Conservation (phyloP, 352 stramenopile genomes). For the Pythium grandisporangium region DNA sequence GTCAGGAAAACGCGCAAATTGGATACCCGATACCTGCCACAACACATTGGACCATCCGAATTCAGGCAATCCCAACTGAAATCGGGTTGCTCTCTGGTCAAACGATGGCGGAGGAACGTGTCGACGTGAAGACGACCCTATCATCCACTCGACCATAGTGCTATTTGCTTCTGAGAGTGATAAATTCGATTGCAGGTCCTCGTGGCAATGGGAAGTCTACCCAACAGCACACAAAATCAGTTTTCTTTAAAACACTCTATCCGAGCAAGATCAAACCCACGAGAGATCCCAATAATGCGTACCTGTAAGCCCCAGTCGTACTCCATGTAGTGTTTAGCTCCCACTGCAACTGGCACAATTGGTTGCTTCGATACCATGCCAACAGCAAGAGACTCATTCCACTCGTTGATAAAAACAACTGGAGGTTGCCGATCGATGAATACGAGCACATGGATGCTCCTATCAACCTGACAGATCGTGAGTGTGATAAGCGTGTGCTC, state of each 20-base stretch:
- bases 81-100: slow-evolving; percentile 18
- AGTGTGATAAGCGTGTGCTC: slow-evolving; percentile 65
- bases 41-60: slow-evolving; percentile 73
- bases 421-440: slow-evolving; percentile 61
- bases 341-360: slow-evolving; percentile 43
- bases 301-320: slow-evolving; percentile 65
- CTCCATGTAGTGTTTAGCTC: slow-evolving; percentile 45
- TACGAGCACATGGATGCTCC: slow-evolving; percentile 49
- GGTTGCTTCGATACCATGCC: slow-evolving; percentile 23
- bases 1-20: slow-evolving; percentile 58
- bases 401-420: slow-evolving; percentile 60
- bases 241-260: too few relatives aligned
- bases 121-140: slow-evolving; percentile 15
- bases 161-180: too few relatives aligned
- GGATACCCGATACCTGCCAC: slow-evolving; percentile 76
- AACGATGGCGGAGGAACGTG: not conserved
- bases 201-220: too few relatives aligned
- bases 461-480: slow-evolving; percentile 36
- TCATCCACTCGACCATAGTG: too few relatives aligned
- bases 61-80: slow-evolving; percentile 49
- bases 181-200: too few relatives aligned
- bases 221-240: too few relatives aligned
- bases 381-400: slow-evolving; percentile 36
- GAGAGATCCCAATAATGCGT: not conserved
- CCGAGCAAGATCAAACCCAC: too few relatives aligned